Percentiles rank a stretch among this genome's conserved stretches.
Evolutionary conservation across 768 basidiomycete species (phyloP).

Genomic region (Tulasnella sp.): DNA sequence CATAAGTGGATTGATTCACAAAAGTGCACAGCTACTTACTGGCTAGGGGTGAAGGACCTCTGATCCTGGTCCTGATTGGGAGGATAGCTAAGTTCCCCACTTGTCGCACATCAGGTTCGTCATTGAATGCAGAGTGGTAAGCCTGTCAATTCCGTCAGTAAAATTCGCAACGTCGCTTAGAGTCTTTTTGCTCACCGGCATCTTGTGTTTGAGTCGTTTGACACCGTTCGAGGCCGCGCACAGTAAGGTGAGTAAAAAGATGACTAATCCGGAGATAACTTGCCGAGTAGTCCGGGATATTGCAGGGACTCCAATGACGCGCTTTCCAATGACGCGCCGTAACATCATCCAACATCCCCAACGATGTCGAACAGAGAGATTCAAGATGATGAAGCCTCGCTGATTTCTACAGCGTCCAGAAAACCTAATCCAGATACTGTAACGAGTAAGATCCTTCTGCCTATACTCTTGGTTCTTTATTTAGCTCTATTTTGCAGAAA

Average conservation of each 20-base stretch:
- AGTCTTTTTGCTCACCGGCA: too few species aligned
- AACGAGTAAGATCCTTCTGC: slow-evolving; percentile 40
- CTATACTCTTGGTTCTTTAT: too few species aligned
- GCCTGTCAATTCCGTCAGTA: slow-evolving; percentile 40
- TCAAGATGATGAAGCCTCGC: slow-evolving; percentile 36
- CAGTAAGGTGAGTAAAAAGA: too few species aligned
- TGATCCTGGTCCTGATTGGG: slow-evolving; percentile 80
- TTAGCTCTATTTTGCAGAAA: slow-evolving; percentile 35
- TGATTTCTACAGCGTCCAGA: slow-evolving; percentile 35
- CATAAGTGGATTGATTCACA: background rate
- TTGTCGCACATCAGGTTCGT: slow-evolving; percentile 61
- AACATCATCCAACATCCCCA: too few species aligned
- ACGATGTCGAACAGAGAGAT: too few species aligned
- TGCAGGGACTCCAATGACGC: too few species aligned
- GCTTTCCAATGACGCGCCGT: too few species aligned
- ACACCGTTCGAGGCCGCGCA: too few species aligned
- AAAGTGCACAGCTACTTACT: slow-evolving; percentile 22
- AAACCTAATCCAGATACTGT: slow-evolving; percentile 57
- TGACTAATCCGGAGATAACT: too few species aligned
- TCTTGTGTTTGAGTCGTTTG: too few species aligned
- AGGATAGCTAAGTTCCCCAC: slow-evolving; percentile 84
- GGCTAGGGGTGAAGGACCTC: slow-evolving; percentile 77
- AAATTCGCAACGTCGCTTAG: too few species aligned
- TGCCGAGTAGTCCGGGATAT: too few species aligned
- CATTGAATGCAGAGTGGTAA: slow-evolving; percentile 91